phyloP scores from a whole-genome alignment of 2,329 filamentous ascomycete species.

The Penicillium sclerotigenum region DNA sequence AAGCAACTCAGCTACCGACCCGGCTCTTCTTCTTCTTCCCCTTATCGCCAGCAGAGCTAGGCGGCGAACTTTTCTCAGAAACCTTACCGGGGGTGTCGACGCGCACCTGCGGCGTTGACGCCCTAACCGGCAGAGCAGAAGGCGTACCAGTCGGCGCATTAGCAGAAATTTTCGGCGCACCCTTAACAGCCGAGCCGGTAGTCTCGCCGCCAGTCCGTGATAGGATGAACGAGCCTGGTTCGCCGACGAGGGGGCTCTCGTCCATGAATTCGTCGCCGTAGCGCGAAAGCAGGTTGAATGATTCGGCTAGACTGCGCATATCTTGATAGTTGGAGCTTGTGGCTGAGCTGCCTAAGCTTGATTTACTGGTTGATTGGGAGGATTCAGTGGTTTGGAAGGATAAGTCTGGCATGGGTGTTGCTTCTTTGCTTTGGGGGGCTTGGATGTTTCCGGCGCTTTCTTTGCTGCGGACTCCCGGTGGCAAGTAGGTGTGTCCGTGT shows the following conservation, averaged over 20 bases:
- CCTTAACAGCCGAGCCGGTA: constrained; percentile 23
- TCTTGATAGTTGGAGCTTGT: constrained; percentile 33
- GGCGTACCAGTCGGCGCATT: constrained; percentile 9
- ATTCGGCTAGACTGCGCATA: constrained; percentile 45
- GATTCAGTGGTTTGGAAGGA: constrained; percentile 18
- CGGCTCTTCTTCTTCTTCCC: constrained; percentile 38
- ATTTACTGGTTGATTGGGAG: constrained; percentile 24
- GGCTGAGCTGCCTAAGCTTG: constrained; percentile 24
- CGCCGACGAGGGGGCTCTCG: constrained; percentile 60
- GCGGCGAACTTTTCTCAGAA: constrained; percentile 32
- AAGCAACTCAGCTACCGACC: constrained; percentile 24
- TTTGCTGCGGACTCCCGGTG: constrained; percentile 45
- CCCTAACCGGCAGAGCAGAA: constrained; percentile 12
- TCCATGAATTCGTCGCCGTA: constrained; percentile 63
- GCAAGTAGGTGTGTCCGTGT: constrained; percentile 58
- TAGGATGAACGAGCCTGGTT: constrained; percentile 61
- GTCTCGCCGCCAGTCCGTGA: constrained; percentile 39
- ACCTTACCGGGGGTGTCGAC: constrained; percentile 33
- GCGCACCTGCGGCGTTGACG: constrained; percentile 34
- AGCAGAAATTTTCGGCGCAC: constrained; percentile 12
- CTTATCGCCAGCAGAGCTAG: constrained; percentile 37
- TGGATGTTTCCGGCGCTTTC: constrained; percentile 28
- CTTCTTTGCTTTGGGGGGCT: constrained; percentile 48
- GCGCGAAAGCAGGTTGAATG: constrained; percentile 50
- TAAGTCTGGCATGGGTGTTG: constrained; percentile 44